A percentile compares a stretch with the other conserved stretches of the same genome.
phyloP scores from a whole-genome alignment of 2,329 filamentous ascomycete genomes.

The Colletotrichum tofieldiae region DNA sequence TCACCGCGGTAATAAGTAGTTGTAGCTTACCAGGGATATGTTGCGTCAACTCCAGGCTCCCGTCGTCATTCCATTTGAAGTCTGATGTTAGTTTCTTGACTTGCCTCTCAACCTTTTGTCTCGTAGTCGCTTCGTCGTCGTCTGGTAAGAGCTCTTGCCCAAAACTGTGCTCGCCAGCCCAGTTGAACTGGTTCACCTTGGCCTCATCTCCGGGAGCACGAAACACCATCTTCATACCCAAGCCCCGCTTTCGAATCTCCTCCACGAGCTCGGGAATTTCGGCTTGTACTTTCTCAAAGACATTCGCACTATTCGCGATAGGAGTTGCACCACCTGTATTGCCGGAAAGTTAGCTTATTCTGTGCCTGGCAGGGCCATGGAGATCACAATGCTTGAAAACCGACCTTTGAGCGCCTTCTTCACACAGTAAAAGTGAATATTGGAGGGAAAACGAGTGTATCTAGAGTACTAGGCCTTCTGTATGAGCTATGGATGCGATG shows the following conservation, averaged over 20 bases:
- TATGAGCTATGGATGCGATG: not conserved
- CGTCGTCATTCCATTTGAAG: conserved; percentile 39
- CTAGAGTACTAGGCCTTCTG: conserved; percentile 33
- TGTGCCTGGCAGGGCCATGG: not conserved
- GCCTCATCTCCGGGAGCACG: conserved; percentile 43
- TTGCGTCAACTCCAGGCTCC: conserved; percentile 42
- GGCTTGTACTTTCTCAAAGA: conserved; percentile 37
- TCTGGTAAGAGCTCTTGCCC: conserved; percentile 48
- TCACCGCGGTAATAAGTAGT: not conserved
- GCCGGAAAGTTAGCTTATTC: not conserved
- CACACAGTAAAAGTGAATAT: conserved; percentile 44
- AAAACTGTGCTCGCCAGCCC: conserved; percentile 46
- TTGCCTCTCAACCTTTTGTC: conserved; percentile 41
- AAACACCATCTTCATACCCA: conserved; percentile 46
- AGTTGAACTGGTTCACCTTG: conserved; percentile 43
- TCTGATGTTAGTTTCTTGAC: conserved; percentile 40
- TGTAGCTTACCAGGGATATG: conserved; percentile 39
- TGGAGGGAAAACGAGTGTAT: conserved; percentile 43
- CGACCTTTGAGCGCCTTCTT: conserved; percentile 36
- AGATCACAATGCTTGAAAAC: no score
- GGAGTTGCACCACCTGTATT: conserved; percentile 40
- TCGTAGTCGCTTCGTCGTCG: conserved; percentile 33
- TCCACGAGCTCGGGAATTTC: conserved; percentile 44
- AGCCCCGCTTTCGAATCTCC: conserved; percentile 36
- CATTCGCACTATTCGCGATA: conserved; percentile 38